These are phyloP conservation scores for Solanum sitiens DNA, from an alignment of 257 asterid species.

Conservation along the genomic window DNA sequence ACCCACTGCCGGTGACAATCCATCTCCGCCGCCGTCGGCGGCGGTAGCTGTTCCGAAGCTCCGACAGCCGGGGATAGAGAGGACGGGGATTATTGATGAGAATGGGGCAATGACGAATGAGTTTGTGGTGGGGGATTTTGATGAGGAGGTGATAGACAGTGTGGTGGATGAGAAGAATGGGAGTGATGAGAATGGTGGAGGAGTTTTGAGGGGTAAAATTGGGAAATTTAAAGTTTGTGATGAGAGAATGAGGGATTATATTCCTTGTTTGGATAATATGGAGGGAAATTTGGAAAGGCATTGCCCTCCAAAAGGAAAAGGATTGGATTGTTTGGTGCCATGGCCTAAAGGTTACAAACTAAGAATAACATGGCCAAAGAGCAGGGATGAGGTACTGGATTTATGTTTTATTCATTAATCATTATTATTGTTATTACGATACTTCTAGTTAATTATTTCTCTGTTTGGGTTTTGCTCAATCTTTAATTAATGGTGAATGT, in stretches of 20 bases:
- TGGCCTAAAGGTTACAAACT: constrained; percentile 50
- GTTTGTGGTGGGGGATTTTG: constrained; percentile 46
- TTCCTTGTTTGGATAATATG: constrained; percentile 44
- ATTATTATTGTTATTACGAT: too few species aligned
- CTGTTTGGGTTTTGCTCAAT: background rate
- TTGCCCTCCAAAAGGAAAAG: constrained; percentile 30
- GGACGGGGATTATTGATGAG: constrained; percentile 59
- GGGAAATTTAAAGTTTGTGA: constrained; percentile 41
- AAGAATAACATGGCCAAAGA: constrained; percentile 57
- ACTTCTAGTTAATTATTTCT: background rate
- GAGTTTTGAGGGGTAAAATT: constrained; percentile 2
- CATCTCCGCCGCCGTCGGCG: constrained; percentile 4
- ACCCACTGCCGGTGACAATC: background rate
- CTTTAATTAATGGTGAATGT: background rate
- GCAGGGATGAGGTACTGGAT: constrained; percentile 44
- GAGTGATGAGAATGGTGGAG: constrained; percentile 11
- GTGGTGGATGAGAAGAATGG: constrained; percentile 15
- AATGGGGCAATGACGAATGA: constrained; percentile 46
- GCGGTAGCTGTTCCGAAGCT: background rate
- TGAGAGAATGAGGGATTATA: constrained; percentile 18
- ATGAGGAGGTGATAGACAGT: constrained; percentile 24
- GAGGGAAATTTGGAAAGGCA: constrained; percentile 16
- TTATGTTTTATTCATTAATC: background rate
- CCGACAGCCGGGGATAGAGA: constrained; percentile 3
- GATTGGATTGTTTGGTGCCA: constrained; percentile 45